These are phyloP conservation scores for Hymenoscyphus fraxineus DNA, from an alignment of 2,329 filamentous ascomycete genomes.

Conservation along the genomic window DNA sequence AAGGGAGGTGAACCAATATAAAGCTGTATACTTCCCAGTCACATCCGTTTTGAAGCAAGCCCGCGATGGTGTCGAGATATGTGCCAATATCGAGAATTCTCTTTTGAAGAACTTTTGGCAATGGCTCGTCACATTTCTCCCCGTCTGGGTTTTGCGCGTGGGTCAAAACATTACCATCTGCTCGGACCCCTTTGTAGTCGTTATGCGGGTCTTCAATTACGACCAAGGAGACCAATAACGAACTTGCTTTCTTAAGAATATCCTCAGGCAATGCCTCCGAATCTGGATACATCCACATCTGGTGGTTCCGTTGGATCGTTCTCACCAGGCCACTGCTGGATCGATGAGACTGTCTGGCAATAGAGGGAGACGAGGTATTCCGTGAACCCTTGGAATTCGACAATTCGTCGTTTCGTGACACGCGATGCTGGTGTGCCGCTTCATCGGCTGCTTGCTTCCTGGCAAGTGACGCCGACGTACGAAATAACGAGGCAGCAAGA, in stretches of 20 bases:
- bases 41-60: slow-evolving; percentile 68
- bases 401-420: slow-evolving; percentile 37
- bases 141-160: not conserved
- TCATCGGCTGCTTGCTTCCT: slow-evolving; percentile 40
- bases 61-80: slow-evolving; percentile 75
- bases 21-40: slow-evolving; percentile 96
- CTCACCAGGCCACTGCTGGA: slow-evolving; percentile 28
- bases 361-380: slow-evolving; percentile 31
- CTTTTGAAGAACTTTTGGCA: not conserved
- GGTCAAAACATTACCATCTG: not conserved
- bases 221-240: slow-evolving; percentile 29
- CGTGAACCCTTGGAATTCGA: slow-evolving; percentile 28
- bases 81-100: slow-evolving; percentile 27
- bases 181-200: not conserved
- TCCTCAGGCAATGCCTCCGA: slow-evolving; percentile 49
- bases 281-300: slow-evolving; percentile 58
- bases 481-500: slow-evolving; percentile 67
- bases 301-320: slow-evolving; percentile 41
- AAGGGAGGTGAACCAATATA: slow-evolving; percentile 77
- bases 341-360: slow-evolving; percentile 37
- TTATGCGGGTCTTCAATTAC: slow-evolving; percentile 9
- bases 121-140: not conserved
- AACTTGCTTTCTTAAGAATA: slow-evolving; percentile 35
- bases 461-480: slow-evolving; percentile 52
- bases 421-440: slow-evolving; percentile 37